A percentile compares a stretch with the other conserved stretches of the same genome.
Conservation (phyloP, 1,284 basidiomycete species). For the Testicularia cyperi region DNA sequence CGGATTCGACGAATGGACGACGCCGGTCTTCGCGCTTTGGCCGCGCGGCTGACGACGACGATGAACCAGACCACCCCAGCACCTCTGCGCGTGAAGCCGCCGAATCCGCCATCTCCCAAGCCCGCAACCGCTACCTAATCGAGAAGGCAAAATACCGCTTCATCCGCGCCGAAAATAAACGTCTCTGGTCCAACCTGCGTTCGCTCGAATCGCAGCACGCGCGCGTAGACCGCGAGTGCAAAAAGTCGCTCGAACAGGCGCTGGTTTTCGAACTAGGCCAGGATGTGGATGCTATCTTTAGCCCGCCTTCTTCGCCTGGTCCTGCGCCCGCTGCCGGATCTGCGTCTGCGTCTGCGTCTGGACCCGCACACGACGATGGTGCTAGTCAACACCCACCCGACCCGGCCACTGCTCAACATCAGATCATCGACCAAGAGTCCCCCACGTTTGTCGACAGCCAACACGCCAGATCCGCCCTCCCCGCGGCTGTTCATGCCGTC, state of each 20-base stretch:
- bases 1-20: slow-evolving; percentile 6
- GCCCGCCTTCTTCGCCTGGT: slow-evolving; percentile 39
- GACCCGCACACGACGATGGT: no score
- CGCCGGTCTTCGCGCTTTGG: slow-evolving; percentile 20
- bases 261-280: slow-evolving; percentile 29
- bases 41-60: slow-evolving; percentile 1
- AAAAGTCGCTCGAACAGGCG: slow-evolving; percentile 34
- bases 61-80: neutral
- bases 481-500: no score
- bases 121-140: slow-evolving; percentile 43
- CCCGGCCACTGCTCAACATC: no score
- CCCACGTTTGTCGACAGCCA: no score
- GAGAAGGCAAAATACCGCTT: slow-evolving; percentile 52
- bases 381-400: no score
- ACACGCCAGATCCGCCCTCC: no score
- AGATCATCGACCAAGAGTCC: no score
- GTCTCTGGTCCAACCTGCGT: slow-evolving; percentile 17
- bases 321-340: no score
- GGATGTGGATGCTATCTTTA: slow-evolving; percentile 49
- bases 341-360: no score
- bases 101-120: slow-evolving; percentile 9
- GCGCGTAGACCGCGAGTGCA: slow-evolving; percentile 10
- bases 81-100: slow-evolving; percentile 19
- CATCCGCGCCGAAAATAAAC: slow-evolving; percentile 26
- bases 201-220: slow-evolving; percentile 17